Evolutionary conservation across 1,139 yeast species (phyloP), one percentile per base, ranked within the genome.

Genomic region (Kodamaea alishanica): DNA sequence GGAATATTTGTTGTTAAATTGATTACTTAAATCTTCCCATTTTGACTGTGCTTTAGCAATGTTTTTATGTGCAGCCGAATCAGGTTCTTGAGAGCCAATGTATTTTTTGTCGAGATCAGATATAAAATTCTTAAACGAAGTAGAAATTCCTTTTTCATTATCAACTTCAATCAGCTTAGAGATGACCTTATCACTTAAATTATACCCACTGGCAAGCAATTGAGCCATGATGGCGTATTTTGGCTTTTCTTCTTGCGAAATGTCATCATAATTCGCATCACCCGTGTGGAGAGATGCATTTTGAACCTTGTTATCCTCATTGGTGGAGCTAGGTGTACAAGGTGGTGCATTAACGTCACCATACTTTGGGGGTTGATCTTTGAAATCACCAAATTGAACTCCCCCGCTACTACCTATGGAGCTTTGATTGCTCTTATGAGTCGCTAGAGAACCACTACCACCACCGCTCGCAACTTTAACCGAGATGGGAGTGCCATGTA

Each of bases 171-270:
- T 67, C 11, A 84, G 79, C 54, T 74, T 74, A 41, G 76, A 73
- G 39, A 84, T 68, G 34, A 84, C 67, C 42, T 72, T 65, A 57
- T 85, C 94, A 36, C 84, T 73, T 31, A 85, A 59, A 23, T 70
- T 73, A 57, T 84, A 85, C 4, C 95, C 95, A 24, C 78, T 77
- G 26, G 89, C 74, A 47, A 85, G 69, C 51, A 83, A 75, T 60
- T 85, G 92, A 1, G 94, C 92, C 65, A 84, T 67, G 42, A 85
- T 79, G 23, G 88, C 80, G 44, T 81, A 65, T 55, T 84, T 83
- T 41, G 95, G 95, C 63, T 85, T 85, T 48, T 77, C 79, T 54
- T 85, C 95, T 60, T 85, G 95, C 3, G 71, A 65, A 41, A 84
- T 75, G 51, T 83, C 89, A 44, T 68, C 73, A 40, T 64, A 65